Conservation (phyloP, 2,329 filamentous ascomycete genomes). For the Nemania diffusa region DNA sequence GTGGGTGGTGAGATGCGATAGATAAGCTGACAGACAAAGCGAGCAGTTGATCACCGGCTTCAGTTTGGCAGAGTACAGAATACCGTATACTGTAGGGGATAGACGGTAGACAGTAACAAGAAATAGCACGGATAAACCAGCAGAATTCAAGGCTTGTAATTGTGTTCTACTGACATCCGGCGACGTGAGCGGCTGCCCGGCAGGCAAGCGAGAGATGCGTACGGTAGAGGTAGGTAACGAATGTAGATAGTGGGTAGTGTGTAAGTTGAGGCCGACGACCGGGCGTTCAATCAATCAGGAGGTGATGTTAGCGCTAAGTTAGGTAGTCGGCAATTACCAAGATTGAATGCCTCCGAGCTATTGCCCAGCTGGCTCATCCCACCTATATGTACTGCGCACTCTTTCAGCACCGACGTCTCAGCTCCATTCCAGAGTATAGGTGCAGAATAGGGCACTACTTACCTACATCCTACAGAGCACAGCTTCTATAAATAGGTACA, state of each 20-base stretch:
- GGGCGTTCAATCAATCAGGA: slow-evolving; percentile 9
- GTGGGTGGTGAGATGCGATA: neutral
- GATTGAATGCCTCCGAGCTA: slow-evolving; percentile 27
- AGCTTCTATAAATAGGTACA: neutral
- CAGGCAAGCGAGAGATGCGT: neutral
- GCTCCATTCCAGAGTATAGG: neutral
- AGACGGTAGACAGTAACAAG: neutral
- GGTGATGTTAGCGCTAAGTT: slow-evolving; percentile 17
- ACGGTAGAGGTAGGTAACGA: neutral
- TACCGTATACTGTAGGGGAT: no score
- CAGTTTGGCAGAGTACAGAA: neutral
- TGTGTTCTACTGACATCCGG: neutral
- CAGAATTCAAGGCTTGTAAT: neutral
- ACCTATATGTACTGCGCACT: neutral
- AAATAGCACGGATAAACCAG: neutral
- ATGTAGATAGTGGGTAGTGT: neutral
- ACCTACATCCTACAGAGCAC: neutral
- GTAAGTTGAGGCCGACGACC: slow-evolving; percentile 23
- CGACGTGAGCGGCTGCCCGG: slow-evolving; percentile 15
- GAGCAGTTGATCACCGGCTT: slow-evolving; percentile 1
- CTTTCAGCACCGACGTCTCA: neutral
- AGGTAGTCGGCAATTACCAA: slow-evolving; percentile 32
- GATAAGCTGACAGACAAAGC: neutral
- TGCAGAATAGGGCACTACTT: no score
- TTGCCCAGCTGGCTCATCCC: neutral